Evolutionary conservation across 257 asterid genomes (phyloP).

Genomic region (Przewalskia tangutica): DNA sequence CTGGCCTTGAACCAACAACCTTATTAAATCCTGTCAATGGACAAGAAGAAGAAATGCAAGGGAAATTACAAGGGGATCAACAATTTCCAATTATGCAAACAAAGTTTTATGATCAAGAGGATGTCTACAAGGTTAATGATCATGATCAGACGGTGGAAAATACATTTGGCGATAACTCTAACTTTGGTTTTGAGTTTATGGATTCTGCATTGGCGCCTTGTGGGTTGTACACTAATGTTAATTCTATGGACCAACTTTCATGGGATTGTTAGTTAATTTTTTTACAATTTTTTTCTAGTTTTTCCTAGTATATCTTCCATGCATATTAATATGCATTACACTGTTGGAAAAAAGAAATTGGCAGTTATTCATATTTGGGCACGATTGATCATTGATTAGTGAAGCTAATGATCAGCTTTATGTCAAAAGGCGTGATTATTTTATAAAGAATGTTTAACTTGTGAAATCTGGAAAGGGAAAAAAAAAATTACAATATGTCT

Average conservation of each 20-base stretch:
- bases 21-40: slow-evolving; percentile 7
- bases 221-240: slow-evolving; percentile 26
- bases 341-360: neutral
- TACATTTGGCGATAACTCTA: slow-evolving; percentile 27
- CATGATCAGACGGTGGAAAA: slow-evolving; percentile 9
- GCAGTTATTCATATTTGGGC: too few relatives aligned
- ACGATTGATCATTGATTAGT: too few relatives aligned
- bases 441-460: neutral
- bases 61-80: neutral
- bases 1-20: slow-evolving; percentile 7
- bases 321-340: neutral
- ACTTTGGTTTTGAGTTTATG: slow-evolving; percentile 49
- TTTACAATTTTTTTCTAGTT: neutral
- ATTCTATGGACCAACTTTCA: slow-evolving; percentile 50
- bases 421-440: neutral
- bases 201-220: slow-evolving; percentile 39
- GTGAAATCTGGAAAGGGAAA: neutral
- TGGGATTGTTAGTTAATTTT: slow-evolving; percentile 38
- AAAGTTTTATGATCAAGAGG: slow-evolving; percentile 8
- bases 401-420: neutral
- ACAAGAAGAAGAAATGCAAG: slow-evolving; percentile 5
- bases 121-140: slow-evolving; percentile 6
- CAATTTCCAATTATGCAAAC: slow-evolving; percentile 4
- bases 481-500: neutral
- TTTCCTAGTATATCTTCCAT: neutral